Base-by-base conservation (phyloP, 257 asterid species). In the Buddleja alternifolia region DNA sequence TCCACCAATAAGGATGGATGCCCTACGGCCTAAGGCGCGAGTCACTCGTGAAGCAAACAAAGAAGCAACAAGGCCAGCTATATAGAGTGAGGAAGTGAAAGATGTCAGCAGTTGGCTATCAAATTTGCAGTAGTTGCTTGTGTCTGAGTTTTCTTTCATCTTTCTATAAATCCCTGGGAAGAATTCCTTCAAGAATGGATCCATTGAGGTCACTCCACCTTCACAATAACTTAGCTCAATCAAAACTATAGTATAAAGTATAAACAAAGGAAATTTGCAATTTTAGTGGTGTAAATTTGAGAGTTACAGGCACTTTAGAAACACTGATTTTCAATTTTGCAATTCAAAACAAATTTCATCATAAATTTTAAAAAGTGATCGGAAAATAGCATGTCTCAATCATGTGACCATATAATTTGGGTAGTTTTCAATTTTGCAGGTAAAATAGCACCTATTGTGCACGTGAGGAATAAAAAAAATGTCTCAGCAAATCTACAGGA, bases 131-230 rank as follows among this genome's bases (percentile, higher is more conserved):
- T 84, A 84, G 60, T 84, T 82, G 82, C 83, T 82, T 5, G 20
- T 69, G 2, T 15, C 12, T 0, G 21, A 36, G 12, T 66, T 80
- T n/a, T 70, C 60, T 66, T 62, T 78, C 86, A 81, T 78, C 63
- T 71, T 71, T 0, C 0, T 37, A 51, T 69, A 76, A 10, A 85
- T 82, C 9, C 63, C 73, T 6, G 74, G 75, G 75, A 83, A 85
- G 69, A 85, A 85, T 39, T 78, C 74, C 60, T 75, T 70, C 80
- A 85, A 39, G 60, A 85, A 85, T 0, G 81, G 73, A 11, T 60
- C 88, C 86, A 82, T 85, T 0, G 86, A 82, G 11, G 79, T 78
- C 47, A 85, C 92, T 20, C 92, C 89, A 52, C 89, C 91, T 85
- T 63, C 63, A 69, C 40, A 11, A 39, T 36, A 10, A 37, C 15